Base-by-base conservation (phyloP, 495 filamentous ascomycete genomes). In the Poronia punctata region DNA sequence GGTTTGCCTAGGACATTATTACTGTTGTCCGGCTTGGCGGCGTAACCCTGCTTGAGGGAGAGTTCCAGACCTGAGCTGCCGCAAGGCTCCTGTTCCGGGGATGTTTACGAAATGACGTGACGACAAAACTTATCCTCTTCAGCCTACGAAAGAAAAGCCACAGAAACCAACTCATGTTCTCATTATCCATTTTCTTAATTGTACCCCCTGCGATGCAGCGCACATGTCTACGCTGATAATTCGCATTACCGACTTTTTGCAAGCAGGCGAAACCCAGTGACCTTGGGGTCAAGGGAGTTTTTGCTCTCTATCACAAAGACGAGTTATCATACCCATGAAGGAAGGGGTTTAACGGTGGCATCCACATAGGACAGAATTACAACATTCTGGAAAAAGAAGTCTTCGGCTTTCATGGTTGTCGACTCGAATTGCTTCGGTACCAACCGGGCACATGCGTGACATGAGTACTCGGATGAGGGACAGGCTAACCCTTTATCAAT, bases 41-140 rank as follows among this genome's bases (percentile, higher is more conserved):
- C 47, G 41, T 49, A 42, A 61, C 58, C 56, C 49, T 53, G 44
- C 53, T 53, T 50, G 49, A 52, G 53, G 60, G 49, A 56, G 57
- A 64, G 60, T 58, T 66, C 58, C 67, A 70, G 72, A 77, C 71
- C 64, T 73, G 68, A 67, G 64, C 66, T 72, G 71, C 70, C 72
- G 71, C 73, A 70, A 77, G 73, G 73, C 73, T 70, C 57, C 54
- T 64, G 56, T 70, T 68, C 48, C 52, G 61, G 52, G 35, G 54
- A 58, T 56, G 60, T 56, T 60, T 58, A 52, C 40, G 64, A 60
- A 48, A 71, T 54, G 65, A 68, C 52, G 53, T 61, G 50, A 68
- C 50, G 65, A 69, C 56, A 48, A 45, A 53, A 48, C 64, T 58
- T 62, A 47, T 49, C 49, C 50, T 54, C 36, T 51, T 39, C 43